phyloP scores from a whole-genome alignment of 345 rosid species.

The Gossypium australe region DNA sequence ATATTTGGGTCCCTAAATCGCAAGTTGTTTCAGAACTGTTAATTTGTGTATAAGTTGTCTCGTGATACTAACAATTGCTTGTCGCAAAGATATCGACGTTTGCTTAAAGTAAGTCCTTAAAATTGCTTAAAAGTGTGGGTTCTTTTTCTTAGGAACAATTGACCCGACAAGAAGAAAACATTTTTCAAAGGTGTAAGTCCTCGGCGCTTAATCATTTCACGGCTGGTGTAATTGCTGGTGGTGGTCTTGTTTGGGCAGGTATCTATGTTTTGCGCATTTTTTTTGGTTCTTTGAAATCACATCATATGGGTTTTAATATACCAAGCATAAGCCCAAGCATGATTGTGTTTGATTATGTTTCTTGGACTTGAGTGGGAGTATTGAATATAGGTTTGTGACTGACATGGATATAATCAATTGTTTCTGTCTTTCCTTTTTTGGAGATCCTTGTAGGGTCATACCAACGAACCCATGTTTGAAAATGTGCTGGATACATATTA shows the following conservation, averaged over 20 bases:
- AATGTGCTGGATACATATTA: neutral
- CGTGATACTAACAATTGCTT: neutral
- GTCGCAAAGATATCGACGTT: neutral
- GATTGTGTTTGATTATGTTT: neutral
- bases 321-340: no score
- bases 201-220: constrained; percentile 10
- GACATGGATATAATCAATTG: neutral
- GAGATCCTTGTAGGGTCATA: neutral
- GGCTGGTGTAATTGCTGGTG: constrained; percentile 21
- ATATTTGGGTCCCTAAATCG: neutral
- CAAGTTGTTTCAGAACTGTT: neutral
- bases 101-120: neutral
- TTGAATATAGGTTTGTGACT: neutral
- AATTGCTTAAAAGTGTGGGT: neutral
- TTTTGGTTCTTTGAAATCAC: neutral
- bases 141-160: constrained; percentile 26
- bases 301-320: neutral
- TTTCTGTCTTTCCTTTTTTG: neutral
- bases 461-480: neutral
- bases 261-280: neutral
- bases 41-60: neutral
- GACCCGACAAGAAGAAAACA: constrained; percentile 16
- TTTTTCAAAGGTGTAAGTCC: neutral
- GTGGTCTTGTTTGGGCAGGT: constrained; percentile 38
- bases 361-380: neutral